Evolutionary conservation across 371 early-diverging fungal species (phyloP).

Genomic region (Syncephalastrum sp.): DNA sequence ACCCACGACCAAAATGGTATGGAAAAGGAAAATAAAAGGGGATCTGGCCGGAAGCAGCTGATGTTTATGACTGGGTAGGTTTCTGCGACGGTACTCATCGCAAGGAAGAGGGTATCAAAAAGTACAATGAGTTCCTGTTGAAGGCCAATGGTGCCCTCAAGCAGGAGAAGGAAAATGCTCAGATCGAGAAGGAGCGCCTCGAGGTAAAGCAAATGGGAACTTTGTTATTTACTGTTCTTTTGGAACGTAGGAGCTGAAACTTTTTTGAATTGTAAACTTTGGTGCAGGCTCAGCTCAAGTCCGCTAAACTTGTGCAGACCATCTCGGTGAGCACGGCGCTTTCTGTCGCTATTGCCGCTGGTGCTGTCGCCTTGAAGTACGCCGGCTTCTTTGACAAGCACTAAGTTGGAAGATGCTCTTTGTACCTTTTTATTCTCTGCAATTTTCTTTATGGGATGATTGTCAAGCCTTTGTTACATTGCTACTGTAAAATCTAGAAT

Average conservation of each 20-base stretch:
- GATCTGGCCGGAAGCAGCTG: too few relatives aligned
- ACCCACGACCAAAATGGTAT: slow-evolving; percentile 24
- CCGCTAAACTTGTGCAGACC: slow-evolving; percentile 21
- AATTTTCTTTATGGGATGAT: neutral
- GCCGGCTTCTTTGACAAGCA: neutral
- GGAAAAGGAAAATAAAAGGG: neutral
- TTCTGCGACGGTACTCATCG: slow-evolving; percentile 40
- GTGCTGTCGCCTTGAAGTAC: slow-evolving; percentile 10
- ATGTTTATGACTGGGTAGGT: slow-evolving; percentile 10
- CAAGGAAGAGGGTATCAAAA: slow-evolving; percentile 34
- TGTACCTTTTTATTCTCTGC: neutral
- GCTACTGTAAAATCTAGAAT: neutral
- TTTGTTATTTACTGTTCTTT: neutral
- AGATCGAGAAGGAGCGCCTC: slow-evolving; percentile 6
- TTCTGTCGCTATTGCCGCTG: slow-evolving; percentile 12
- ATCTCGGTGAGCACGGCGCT: slow-evolving; percentile 18
- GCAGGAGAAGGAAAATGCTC: slow-evolving; percentile 14
- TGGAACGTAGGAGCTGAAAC: neutral
- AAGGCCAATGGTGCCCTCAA: slow-evolving; percentile 33
- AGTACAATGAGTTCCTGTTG: slow-evolving; percentile 35
- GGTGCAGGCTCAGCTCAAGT: slow-evolving; percentile 9
- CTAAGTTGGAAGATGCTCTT: neutral
- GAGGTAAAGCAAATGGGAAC: neutral
- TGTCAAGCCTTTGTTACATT: neutral
- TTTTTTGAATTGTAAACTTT: neutral